Evolutionary conservation across 2,329 filamentous ascomycete genomes (phyloP).

Genomic region (Mycosphaerella sp.): DNA sequence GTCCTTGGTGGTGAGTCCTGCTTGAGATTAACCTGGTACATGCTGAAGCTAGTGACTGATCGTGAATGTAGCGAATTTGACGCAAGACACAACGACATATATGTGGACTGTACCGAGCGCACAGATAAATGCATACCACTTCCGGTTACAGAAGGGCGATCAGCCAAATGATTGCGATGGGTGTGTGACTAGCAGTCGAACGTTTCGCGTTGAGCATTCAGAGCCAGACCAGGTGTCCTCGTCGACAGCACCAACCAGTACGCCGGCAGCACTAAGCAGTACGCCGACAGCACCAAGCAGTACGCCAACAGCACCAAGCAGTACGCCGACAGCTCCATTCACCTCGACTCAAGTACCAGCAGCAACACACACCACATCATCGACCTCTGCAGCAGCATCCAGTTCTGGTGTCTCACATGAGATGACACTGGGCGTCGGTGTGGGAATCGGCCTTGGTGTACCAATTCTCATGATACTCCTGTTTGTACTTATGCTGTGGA

Average conservation of each 20-base stretch:
- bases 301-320: background rate
- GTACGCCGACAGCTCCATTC: background rate
- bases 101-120: constrained; percentile 2
- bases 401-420: constrained; percentile 1
- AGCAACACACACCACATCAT: background rate
- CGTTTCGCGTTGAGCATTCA: background rate
- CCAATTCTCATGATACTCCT: constrained; percentile 7
- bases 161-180: constrained; percentile 10
- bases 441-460: constrained; percentile 10
- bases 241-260: no score
- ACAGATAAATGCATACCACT: background rate
- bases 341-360: background rate
- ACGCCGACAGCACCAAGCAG: background rate
- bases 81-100: constrained; percentile 8
- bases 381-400: background rate
- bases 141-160: constrained; percentile 13
- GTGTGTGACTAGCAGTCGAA: constrained; percentile 8
- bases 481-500: background rate
- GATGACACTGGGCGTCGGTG: constrained; percentile 8
- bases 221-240: background rate
- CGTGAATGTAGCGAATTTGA: constrained; percentile 4
- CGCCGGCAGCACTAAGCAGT: background rate
- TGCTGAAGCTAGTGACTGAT: background rate
- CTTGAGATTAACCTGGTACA: background rate
- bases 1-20: constrained; percentile 15